Evolutionary conservation across 257 asterid genomes (phyloP), one percentile per base, ranked within the genome.

Genomic region (Rhazya stricta): DNA sequence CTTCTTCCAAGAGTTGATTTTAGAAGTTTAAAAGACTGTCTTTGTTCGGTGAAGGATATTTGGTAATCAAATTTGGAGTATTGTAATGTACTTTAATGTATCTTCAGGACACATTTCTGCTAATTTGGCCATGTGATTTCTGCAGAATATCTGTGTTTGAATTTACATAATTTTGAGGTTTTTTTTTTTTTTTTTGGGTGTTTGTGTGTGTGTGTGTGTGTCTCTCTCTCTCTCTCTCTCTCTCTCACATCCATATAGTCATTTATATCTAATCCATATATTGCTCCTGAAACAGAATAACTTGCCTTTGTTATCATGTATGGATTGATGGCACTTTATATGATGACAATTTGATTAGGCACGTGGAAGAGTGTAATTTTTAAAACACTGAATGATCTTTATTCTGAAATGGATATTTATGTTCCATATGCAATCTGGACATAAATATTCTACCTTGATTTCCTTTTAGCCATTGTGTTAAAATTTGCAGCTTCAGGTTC

Each of bases 401-500:
- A 34, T 16, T 41, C 32, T 4, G 5, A 74, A 32, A 74, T 62
- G n/a, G 54, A 21, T 29, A 19, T 63, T 63, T 18, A 63, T 34
- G 1, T 18, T 34, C 9, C n/a, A n/a, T n/a, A n/a, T n/a, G 39
- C 8, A 30, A 18, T 32, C 19, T 63, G 39, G 34, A 36, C 51
- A 36, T 60, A 30, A 48, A 67, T 51, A 34, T 66, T 68, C 27
- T 57, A 67, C 13, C 30, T 41, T 66, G 54, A 62, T 69, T 68
- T 77, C 37, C 19, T 70, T 62, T 71, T 63, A 18, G 69, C 45
- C 29, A 63, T 63, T 74, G 63, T 72, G 43, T 25, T 77, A 32
- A 78, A 36, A 42, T 43, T 36, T 37, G 76, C 68, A 79, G 56
- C 74, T 61, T 74, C 88, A 88, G 96, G 91, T 78, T 74, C 93